Evolutionary conservation across 2,329 filamentous ascomycete genomes (phyloP).

Genomic region (Ophiosphaerella herpotricha): DNA sequence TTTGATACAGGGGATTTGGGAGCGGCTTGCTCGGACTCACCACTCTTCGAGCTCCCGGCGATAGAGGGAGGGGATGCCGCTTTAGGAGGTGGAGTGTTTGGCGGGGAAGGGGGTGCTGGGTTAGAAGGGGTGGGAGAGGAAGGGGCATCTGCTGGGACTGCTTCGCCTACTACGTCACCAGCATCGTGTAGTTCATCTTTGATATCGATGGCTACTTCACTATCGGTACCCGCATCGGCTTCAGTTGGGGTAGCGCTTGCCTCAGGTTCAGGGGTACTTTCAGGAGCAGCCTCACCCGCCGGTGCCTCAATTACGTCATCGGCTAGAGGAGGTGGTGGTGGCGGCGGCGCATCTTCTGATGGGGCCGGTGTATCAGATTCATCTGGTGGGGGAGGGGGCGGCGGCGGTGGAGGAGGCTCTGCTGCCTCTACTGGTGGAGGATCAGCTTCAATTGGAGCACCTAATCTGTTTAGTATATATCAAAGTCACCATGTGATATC

Average conservation of each 20-base stretch:
- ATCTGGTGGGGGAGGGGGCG: slow-evolving; percentile 10
- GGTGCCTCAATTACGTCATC: slow-evolving; percentile 7
- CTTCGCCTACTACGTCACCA: slow-evolving; percentile 4
- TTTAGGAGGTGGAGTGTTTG: slow-evolving; percentile 6
- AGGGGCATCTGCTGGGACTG: slow-evolving; percentile 8
- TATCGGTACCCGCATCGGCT: slow-evolving; percentile 7
- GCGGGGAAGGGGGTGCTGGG: slow-evolving; percentile 15
- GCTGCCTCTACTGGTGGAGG: slow-evolving; percentile 7
- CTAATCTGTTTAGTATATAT: slow-evolving; percentile 29
- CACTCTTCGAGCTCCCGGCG: slow-evolving; percentile 37
- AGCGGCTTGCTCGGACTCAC: slow-evolving; percentile 45
- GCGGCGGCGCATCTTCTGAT: no score
- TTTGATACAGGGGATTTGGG: slow-evolving; percentile 38
- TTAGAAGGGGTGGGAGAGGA: slow-evolving; percentile 13
- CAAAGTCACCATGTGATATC: slow-evolving; percentile 3
- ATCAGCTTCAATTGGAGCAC: slow-evolving; percentile 16
- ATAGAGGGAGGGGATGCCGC: slow-evolving; percentile 16
- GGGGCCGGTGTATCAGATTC: slow-evolving; percentile 4
- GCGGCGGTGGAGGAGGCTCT: slow-evolving; percentile 4
- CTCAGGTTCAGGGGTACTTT: slow-evolving; percentile 3
- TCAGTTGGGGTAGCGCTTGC: slow-evolving; percentile 8
- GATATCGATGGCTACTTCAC: slow-evolving; percentile 24
- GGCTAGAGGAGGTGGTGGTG: background rate
- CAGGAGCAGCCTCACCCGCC: slow-evolving; percentile 3
- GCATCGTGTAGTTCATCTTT: slow-evolving; percentile 29